A percentile compares a stretch with the other conserved stretches of the same genome.
These are phyloP conservation scores for Xerocomus potaroensis DNA, from an alignment of 768 basidiomycete species.

Conservation along the genomic window DNA sequence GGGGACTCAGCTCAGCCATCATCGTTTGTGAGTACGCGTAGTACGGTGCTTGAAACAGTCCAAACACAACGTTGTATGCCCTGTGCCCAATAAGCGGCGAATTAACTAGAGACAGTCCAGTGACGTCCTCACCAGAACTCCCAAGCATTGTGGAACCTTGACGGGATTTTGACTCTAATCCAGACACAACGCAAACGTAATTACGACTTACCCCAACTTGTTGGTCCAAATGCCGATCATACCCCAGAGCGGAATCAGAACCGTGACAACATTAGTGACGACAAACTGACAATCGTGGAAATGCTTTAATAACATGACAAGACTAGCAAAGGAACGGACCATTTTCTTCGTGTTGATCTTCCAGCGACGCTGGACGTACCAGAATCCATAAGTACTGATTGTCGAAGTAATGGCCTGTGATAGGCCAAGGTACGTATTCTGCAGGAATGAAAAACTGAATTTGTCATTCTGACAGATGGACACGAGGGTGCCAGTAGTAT, in stretches of 20 bases:
- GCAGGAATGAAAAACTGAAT: constrained; percentile 75
- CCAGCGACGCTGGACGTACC: constrained; percentile 78
- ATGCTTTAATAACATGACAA: background rate
- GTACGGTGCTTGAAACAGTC: constrained; percentile 83
- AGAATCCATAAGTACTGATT: constrained; percentile 67
- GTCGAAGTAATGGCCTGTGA: constrained; percentile 75
- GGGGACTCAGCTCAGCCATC: constrained; percentile 87
- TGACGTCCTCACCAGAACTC: constrained; percentile 67
- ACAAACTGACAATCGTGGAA: constrained; percentile 46
- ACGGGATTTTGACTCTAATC: background rate
- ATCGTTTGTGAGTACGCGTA: constrained; percentile 84
- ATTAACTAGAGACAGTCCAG: background rate
- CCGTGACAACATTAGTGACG: constrained; percentile 70
- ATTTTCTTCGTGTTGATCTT: constrained; percentile 80
- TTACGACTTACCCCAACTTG: constrained; percentile 55
- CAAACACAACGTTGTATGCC: constrained; percentile 78
- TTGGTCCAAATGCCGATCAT: constrained; percentile 82
- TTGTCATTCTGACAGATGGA: constrained; percentile 77
- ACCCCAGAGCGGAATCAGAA: constrained; percentile 80
- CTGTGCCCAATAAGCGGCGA: constrained; percentile 30
- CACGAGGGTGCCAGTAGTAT: constrained; percentile 74
- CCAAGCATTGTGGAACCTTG: constrained; percentile 74
- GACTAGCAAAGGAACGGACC: constrained; percentile 37
- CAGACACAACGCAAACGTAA: background rate
- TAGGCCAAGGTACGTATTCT: constrained; percentile 76